Evolutionary conservation across 2,329 filamentous ascomycete species (phyloP).

Genomic region (Curvularia sp.): DNA sequence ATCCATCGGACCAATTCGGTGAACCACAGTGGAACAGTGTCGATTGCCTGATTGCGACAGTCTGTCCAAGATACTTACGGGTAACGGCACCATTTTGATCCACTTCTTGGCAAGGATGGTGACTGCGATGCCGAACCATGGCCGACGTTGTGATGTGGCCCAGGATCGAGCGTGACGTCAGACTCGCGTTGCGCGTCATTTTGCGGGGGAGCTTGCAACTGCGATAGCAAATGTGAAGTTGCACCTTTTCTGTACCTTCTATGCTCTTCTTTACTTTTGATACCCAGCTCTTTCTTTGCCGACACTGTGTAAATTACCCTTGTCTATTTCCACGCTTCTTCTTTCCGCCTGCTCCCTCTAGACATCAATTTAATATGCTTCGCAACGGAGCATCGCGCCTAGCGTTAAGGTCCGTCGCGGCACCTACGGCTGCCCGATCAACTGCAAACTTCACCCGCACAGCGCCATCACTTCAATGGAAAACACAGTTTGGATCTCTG

Average conservation of each 20-base stretch:
- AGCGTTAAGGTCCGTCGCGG: conserved; percentile 49
- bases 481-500: conserved; percentile 54
- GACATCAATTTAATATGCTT: conserved; percentile 47
- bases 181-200: conserved; percentile 17
- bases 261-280: conserved; percentile 15
- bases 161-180: conserved; percentile 14
- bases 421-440: conserved; percentile 39
- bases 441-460: conserved; percentile 33
- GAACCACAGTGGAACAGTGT: not conserved
- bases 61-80: not conserved
- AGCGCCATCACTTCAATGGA: conserved; percentile 44
- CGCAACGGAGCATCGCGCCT: conserved; percentile 55
- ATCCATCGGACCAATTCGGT: not conserved
- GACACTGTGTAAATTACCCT: not conserved
- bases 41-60: conserved; percentile 5
- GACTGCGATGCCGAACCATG: conserved; percentile 15
- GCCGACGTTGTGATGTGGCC: conserved; percentile 13
- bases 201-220: conserved; percentile 15
- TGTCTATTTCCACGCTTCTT: not conserved
- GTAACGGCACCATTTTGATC: conserved; percentile 12
- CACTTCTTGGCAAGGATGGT: conserved; percentile 7
- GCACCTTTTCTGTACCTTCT: conserved; percentile 1
- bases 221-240: conserved; percentile 3
- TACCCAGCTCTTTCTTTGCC: conserved; percentile 3
- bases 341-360: not conserved